Evolutionary conservation across 2,329 filamentous ascomycete species (phyloP), one percentile per base, ranked within the genome.

Genomic region (Botrytis pseudocinerea): DNA sequence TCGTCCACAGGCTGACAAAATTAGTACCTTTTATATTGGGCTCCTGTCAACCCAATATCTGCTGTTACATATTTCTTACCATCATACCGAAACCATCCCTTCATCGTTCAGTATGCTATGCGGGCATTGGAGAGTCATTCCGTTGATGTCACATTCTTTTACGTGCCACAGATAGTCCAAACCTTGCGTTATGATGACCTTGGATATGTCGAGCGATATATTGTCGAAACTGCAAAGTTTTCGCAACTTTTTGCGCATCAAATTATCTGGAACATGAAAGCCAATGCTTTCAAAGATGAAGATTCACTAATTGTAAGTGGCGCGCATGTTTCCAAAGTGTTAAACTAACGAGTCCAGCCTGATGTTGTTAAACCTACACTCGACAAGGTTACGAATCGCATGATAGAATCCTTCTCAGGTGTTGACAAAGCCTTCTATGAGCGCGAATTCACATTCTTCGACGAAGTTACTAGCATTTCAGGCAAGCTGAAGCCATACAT

Each of bases 201-300:
- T 38, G 96, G 96, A 72, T 99, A 99, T 80, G 95, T 98, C 2
- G 94, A 98, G 82, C 89, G 95, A 62, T 99, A 98, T 80, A 98
- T 99, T 72, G 87, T 98, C 25, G 96, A 99, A 83, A 98, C 97
- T 0, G 96, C 95, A 1, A 95, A 97, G 78, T 95, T 97, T 80
- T 98, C 96, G n/a, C 96, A 98, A 82, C 85, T 98, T 14, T 99
- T 99, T 82, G 95, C 97, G 3, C 97, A 99, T 82, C 96, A 99
- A 80, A 98, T 99, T 77, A 99, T 99, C 80, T 99, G 97, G 96
- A 99, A 99, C 82, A 99, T 99, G 92, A 99, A 98, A 82, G 96
- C 96, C 46, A 99, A 99, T 82, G 93, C 95, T 1, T 99, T 93
- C 87, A 99, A 98, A 82, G 97, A 99, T 77, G 95, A 99, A 79